Base-by-base conservation (phyloP, 2,329 filamentous ascomycete species). In the Aspergillus jensenii region DNA sequence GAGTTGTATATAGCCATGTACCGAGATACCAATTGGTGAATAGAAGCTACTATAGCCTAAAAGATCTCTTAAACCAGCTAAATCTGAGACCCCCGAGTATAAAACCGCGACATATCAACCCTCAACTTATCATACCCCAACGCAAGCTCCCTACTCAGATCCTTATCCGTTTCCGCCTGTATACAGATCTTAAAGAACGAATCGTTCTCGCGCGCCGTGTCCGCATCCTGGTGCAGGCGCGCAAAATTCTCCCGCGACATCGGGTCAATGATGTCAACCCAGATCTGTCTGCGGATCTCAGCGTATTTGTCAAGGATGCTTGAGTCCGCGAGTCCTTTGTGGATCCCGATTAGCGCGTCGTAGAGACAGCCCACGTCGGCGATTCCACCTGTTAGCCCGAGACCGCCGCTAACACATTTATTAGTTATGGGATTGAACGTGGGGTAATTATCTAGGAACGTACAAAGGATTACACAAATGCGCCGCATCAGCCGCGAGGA, bases 301-400 rank as follows among this genome's bases (percentile, higher is more conserved):
- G 70, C 70, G 59, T 80, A 80, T 44, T 70, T 74, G 63, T 79
- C 75, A 7, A 81, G 68, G 41, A 81, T 80, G 4, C 55, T 62
- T 5, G 76, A 72, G 58, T 76, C 73, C 2, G 74, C 73, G 5
- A 70, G 58, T 2, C 71, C 74, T 5, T 72, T 67, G 56, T 78
- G 69, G 17, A 79, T 77, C 1, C 77, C 78, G 8, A 71, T 67
- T 9, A 88, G 76, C 64, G 84, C 86, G 63, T 88, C 84, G 58
- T 80, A 84, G 6, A 88, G 76, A 0, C 84, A 83, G 11, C 83
- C 85, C 3, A 86, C 79, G 62, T 88, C 86, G n/a, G 84, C 83
- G 55, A 88, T 84, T 0, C 86, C 86, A 6, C 85, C 84, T 0
- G 84, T 87, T 50, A 88, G 80, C 1, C 86, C 86, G 15, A 87